These are phyloP conservation scores for Aspergillus pseudotamarii DNA, from an alignment of 2,329 filamentous ascomycete genomes.

Conservation along the genomic window DNA sequence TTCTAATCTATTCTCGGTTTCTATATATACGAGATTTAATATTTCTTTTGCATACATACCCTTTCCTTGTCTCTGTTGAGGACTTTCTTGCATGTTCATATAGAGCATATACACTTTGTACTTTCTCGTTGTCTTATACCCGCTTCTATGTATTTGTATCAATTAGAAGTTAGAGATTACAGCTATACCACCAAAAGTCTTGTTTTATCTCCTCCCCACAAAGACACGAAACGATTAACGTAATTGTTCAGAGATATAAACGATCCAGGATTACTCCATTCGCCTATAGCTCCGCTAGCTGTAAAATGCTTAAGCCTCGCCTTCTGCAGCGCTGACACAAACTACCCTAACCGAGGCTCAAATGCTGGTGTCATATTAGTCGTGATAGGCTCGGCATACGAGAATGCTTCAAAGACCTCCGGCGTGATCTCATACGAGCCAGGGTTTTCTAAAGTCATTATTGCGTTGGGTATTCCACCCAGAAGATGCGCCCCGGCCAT, in stretches of 20 bases:
- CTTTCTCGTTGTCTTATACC: neutral
- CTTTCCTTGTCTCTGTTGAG: neutral
- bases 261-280: neutral
- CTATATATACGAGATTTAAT: constrained; percentile 1
- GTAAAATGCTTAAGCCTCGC: neutral
- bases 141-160: neutral
- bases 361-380: constrained; percentile 43
- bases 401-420: constrained; percentile 50
- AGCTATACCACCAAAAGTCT: neutral
- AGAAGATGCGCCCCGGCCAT: constrained; percentile 33
- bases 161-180: neutral
- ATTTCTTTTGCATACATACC: neutral
- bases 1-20: neutral
- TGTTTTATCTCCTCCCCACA: neutral
- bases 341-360: constrained; percentile 28
- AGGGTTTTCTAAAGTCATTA: constrained; percentile 42
- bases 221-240: neutral
- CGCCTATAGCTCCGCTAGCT: constrained; percentile 1
- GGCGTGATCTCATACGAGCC: constrained; percentile 46
- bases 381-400: constrained; percentile 47
- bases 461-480: constrained; percentile 36
- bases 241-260: neutral
- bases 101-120: neutral
- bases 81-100: neutral
- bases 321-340: neutral